A percentile compares a stretch with the other conserved stretches of the same genome.
Conservation (phyloP, 805 yeast genomes). For the Zygosaccharomyces pseudorouxii region DNA sequence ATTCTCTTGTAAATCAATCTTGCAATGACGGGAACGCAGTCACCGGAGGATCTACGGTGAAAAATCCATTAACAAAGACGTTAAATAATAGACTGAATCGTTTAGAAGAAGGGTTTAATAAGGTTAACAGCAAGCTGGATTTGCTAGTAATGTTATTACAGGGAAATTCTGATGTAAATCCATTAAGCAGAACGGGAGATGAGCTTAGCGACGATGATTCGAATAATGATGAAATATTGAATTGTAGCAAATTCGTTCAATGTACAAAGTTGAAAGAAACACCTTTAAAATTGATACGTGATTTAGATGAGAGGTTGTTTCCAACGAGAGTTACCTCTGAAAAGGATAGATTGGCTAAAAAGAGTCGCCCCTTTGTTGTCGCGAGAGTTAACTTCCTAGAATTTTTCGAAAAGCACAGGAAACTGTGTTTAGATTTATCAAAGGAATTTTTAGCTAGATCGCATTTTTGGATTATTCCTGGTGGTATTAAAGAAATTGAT, state of each 20-base stretch:
- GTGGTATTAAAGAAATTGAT: slow-evolving; percentile 49
- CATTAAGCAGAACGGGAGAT: neutral
- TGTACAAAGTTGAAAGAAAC: slow-evolving; percentile 32
- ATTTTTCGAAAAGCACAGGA: slow-evolving; percentile 43
- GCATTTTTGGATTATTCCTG: slow-evolving; percentile 59
- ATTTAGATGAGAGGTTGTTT: slow-evolving; percentile 39
- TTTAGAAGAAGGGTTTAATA: slow-evolving; percentile 27
- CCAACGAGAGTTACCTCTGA: slow-evolving; percentile 31
- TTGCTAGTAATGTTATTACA: slow-evolving; percentile 19
- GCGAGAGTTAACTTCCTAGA: slow-evolving; percentile 43
- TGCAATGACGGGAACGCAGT: neutral
- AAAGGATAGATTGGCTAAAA: slow-evolving; percentile 28
- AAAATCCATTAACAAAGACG: slow-evolving; percentile 10
- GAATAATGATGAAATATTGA: neutral
- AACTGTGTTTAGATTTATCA: slow-evolving; percentile 42
- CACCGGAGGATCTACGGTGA: slow-evolving; percentile 2
- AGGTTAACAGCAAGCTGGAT: slow-evolving; percentile 22
- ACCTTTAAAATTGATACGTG: slow-evolving; percentile 37
- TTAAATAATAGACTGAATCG: slow-evolving; percentile 21
- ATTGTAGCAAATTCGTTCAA: neutral
- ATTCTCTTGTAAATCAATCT: neutral
- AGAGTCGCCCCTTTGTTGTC: slow-evolving; percentile 36
- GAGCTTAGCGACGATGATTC: neutral
- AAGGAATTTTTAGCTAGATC: slow-evolving; percentile 48
- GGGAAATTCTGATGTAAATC: slow-evolving; percentile 13